Evolutionary conservation across 352 stramenopile genomes (phyloP), one percentile per base, ranked within the genome.

Genomic region (Phytophthora pluvialis): DNA sequence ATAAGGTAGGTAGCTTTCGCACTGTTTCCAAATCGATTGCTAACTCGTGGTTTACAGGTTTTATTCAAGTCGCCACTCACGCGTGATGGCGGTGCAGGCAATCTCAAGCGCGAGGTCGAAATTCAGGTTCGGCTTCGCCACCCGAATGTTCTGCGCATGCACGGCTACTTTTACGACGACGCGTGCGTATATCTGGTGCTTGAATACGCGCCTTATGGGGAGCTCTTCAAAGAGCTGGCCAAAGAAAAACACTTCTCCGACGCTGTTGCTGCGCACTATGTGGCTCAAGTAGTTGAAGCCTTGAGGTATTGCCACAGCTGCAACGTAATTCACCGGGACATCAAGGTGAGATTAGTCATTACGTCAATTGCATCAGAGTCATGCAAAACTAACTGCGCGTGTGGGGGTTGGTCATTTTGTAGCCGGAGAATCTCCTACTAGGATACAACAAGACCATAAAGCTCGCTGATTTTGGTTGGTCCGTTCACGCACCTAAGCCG

Each of bases 141-240:
- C 44, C 78, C 78, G 0, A 94, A 95, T 51, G 72, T 97, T 43
- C 60, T 95, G 16, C 77, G 77, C 1, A 60, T 97, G 35, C 77
- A 87, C 33, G 89, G 89, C 29, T 95, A 95, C 73, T 97, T 97
- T 50, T 91, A 94, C 61, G 86, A 95, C 57, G 86, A 94, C 11
- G 77, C 81, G 1, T 90, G 81, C 43, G 72, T 94, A 11, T 95
- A 95, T 67, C 65, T 97, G 29, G 80, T 95, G 31, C 71, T 97
- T 21, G 89, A 97, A 73, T 95, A 92, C 40, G 87, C 87, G 2
- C 69, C 83, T 0, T 80, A 93, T 21, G 89, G 89, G 7, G 88
- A 95, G 48, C 73, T 97, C 1, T 97, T 90, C 70, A 93, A 94
- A 61, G 61, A 85, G 58, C 64, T 95, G 26, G 83, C 64, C 42